phyloP scores from a whole-genome alignment of 306 rosid genomes.

The Rosa multiflora region DNA sequence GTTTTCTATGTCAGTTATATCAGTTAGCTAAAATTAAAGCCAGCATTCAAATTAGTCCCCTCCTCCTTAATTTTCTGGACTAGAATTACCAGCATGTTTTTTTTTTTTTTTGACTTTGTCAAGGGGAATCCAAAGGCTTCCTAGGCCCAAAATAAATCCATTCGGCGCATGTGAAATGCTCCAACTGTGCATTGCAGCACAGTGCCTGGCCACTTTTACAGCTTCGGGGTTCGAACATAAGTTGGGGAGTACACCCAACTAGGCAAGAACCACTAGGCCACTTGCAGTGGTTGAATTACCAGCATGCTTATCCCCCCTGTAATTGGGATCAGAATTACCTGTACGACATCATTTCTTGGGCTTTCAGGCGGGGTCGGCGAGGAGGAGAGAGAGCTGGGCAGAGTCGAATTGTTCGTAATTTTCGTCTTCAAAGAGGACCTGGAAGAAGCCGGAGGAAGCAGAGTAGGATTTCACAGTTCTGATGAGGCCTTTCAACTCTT shows the following conservation, averaged over 20 bases:
- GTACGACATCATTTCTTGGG: slow-evolving; percentile 67
- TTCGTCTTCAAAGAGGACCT: slow-evolving; percentile 63
- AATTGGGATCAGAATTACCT: slow-evolving; percentile 32
- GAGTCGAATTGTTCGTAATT: slow-evolving; percentile 61
- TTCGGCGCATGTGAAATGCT: too few relatives aligned
- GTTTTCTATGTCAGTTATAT: too few relatives aligned
- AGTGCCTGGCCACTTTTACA: too few relatives aligned
- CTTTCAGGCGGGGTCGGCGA: slow-evolving; percentile 49
- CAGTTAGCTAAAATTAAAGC: neutral
- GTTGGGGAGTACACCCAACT: too few relatives aligned
- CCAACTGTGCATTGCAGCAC: too few relatives aligned
- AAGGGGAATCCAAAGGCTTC: too few relatives aligned
- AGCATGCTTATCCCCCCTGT: neutral
- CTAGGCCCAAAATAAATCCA: too few relatives aligned
- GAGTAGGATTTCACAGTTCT: slow-evolving; percentile 81
- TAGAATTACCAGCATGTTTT: neutral
- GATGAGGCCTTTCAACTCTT: slow-evolving; percentile 49
- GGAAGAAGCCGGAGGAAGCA: slow-evolving; percentile 50
- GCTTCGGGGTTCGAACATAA: too few relatives aligned
- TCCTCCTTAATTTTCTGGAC: neutral
- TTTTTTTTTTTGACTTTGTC: too few relatives aligned
- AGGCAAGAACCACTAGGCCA: too few relatives aligned
- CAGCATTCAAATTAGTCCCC: slow-evolving; percentile 58
- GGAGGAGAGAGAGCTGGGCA: slow-evolving; percentile 45
- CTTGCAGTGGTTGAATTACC: neutral